Conservation (phyloP, 2,329 filamentous ascomycete genomes). For the Arthrocladium fulminans region DNA sequence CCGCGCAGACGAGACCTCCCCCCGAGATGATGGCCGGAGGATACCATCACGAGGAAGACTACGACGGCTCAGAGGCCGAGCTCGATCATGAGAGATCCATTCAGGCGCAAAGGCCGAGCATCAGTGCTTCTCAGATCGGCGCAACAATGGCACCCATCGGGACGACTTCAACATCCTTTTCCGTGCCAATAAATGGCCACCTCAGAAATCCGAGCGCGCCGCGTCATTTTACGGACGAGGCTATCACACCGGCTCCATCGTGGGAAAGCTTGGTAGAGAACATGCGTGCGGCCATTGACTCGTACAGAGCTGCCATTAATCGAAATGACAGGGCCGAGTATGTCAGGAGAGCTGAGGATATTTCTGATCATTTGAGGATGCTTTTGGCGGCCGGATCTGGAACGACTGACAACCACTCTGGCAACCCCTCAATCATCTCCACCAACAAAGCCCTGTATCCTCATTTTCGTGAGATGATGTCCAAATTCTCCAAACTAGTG, state of each 20-base stretch:
- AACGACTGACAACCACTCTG: slow-evolving; percentile 96
- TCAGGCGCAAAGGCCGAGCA: slow-evolving; percentile 46
- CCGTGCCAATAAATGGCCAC: slow-evolving; percentile 40
- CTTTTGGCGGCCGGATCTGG: slow-evolving; percentile 92
- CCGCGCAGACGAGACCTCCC: slow-evolving; percentile 81
- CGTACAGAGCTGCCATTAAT: slow-evolving; percentile 81
- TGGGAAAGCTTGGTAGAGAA: slow-evolving; percentile 88
- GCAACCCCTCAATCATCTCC: slow-evolving; percentile 97
- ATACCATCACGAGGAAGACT: slow-evolving; percentile 68
- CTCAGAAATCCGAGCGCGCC: slow-evolving; percentile 50
- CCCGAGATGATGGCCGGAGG: slow-evolving; percentile 85
- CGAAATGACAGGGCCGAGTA: slow-evolving; percentile 79
- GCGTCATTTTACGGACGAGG: slow-evolving; percentile 83
- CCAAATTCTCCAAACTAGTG: slow-evolving; percentile 97
- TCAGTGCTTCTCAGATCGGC: slow-evolving; percentile 20
- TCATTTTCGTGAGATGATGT: slow-evolving; percentile 99
- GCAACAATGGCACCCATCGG: slow-evolving; percentile 37
- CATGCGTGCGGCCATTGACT: slow-evolving; percentile 83
- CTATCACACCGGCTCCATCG: slow-evolving; percentile 67
- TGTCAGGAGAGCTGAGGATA: slow-evolving; percentile 90
- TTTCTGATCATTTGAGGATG: slow-evolving; percentile 88
- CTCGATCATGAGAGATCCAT: slow-evolving; percentile 76
- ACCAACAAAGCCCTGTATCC: slow-evolving; percentile 96
- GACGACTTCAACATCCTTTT: slow-evolving; percentile 47
- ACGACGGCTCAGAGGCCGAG: slow-evolving; percentile 85